Conservation (phyloP, 1,139 yeast species). For the Hyphopichia fennica region DNA sequence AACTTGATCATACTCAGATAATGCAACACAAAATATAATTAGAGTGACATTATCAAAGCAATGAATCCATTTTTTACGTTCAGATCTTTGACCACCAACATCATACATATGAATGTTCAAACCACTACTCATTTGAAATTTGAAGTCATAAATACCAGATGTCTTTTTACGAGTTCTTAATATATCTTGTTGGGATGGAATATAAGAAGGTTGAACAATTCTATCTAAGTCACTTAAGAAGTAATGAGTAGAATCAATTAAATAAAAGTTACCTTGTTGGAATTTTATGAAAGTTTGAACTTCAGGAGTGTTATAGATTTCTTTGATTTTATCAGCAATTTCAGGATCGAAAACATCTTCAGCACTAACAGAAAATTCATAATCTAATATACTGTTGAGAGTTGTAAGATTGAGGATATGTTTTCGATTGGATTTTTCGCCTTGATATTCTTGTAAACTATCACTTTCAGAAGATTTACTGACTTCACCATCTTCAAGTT, state of each 20-base stretch:
- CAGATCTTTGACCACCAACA: constrained; percentile 94
- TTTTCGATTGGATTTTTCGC: constrained; percentile 11
- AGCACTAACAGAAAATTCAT: constrained; percentile 50
- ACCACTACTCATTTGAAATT: constrained; percentile 71
- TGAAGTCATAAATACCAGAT: constrained; percentile 85
- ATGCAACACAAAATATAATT: constrained; percentile 85
- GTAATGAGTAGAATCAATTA: constrained; percentile 85
- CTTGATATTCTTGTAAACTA: constrained; percentile 12
- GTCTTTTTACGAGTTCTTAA: constrained; percentile 89
- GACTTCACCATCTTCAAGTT: constrained; percentile 1
- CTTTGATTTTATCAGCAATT: constrained; percentile 46
- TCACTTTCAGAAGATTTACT: constrained; percentile 5
- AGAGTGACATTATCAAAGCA: constrained; percentile 91
- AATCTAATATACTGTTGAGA: constrained; percentile 46
- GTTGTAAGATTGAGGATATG: constrained; percentile 38
- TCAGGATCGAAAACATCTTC: constrained; percentile 44
- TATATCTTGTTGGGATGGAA: constrained; percentile 76
- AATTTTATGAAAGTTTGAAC: constrained; percentile 58
- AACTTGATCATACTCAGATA: constrained; percentile 88
- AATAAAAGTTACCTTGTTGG: constrained; percentile 72
- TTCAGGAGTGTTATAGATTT: constrained; percentile 55
- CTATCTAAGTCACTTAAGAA: constrained; percentile 70
- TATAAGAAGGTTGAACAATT: constrained; percentile 58
- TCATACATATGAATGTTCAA: constrained; percentile 82
- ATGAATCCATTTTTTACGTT: constrained; percentile 93